Base-by-base conservation (phyloP, 2,329 filamentous ascomycete species). In the Alternaria arbusti region DNA sequence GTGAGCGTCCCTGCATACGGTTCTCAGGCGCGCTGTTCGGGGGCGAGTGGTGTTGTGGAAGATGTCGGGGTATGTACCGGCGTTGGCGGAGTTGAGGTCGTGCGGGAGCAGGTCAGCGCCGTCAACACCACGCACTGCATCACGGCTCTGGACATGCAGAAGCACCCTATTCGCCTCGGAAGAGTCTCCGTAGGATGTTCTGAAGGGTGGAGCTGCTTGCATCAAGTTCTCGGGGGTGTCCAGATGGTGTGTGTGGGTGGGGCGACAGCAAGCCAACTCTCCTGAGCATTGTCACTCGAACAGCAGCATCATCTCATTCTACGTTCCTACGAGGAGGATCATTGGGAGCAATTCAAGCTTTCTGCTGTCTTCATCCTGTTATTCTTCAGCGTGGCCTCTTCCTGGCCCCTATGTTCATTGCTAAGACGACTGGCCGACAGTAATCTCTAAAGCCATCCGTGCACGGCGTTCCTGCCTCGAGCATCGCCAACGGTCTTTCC, bases 391-490 rank as follows among this genome's bases (percentile, higher is more conserved):
- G 22, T 55, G 23, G 49, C n/a, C 47, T 36, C 20, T 43, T 51
- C 57, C 55, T 45, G 23, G 23, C 54, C 52, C 26, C 23, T 44
- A 26, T 51, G 61, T 59, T 59, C 61, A 61, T 58, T 64, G 70
- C 70, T 75, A 74, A 75, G 65, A 68, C 49, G 40, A 57, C 36
- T 61, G 57, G 23, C 52, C 54, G 45, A 70, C 68, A 78, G 73
- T 76, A 77, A 76, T 77, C 70, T 68, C 65, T 70, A 69, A 65
- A 70, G 55, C 61, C 61, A 54, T 58, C 61, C 56, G 57, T 64
- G 68, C 64, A 63, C 59, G 64, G 65, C 57, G 71, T 63, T 67
- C 66, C 66, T 68, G 63, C 68, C 64, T 51, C 52, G 30, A 52
- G 67, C 49, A 61, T 57, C 63, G 57, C 55, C 70, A 56, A 67